Evolutionary conservation across 2,329 filamentous ascomycete species (phyloP).

Genomic region (Fusarium sublunatum): DNA sequence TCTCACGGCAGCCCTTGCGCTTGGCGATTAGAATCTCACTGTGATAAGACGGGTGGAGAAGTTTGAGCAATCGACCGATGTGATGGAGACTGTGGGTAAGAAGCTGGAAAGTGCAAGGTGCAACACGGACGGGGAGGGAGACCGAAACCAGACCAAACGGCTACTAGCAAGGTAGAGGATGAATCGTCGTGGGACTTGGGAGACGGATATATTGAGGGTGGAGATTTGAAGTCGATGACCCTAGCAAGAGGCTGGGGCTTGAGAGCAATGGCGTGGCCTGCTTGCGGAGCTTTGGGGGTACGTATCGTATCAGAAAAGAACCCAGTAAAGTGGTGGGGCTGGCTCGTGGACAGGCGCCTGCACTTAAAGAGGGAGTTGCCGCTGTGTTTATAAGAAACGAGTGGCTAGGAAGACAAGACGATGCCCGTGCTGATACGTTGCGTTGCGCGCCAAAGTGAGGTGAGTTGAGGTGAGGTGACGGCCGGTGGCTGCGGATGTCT

Average conservation of each 20-base stretch:
- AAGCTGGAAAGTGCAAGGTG: conserved; percentile 37
- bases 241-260: conserved; percentile 45
- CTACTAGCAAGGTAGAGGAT: conserved; percentile 46
- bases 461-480: conserved; percentile 10
- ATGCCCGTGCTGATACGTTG: conserved; percentile 19
- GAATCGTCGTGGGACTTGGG: conserved; percentile 37
- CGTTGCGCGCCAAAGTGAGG: conserved; percentile 22
- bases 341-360: conserved; percentile 32
- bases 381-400: conserved; percentile 19
- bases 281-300: conserved; percentile 43
- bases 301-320: conserved; percentile 34
- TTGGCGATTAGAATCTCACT: conserved; percentile 39
- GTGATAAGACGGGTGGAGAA: conserved; percentile 43
- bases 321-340: conserved; percentile 32
- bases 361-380: conserved; percentile 26
- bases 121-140: conserved; percentile 30
- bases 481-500: conserved; percentile 21
- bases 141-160: conserved; percentile 42
- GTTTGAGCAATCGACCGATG: conserved; percentile 44
- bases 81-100: conserved; percentile 39
- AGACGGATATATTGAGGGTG: conserved; percentile 47
- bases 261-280: conserved; percentile 39
- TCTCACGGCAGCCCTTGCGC: conserved; percentile 39
- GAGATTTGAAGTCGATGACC: conserved; percentile 42
- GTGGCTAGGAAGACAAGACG: conserved; percentile 26